Base-by-base conservation (phyloP, 2,329 filamentous ascomycete species). In the Monilinia fructicola region DNA sequence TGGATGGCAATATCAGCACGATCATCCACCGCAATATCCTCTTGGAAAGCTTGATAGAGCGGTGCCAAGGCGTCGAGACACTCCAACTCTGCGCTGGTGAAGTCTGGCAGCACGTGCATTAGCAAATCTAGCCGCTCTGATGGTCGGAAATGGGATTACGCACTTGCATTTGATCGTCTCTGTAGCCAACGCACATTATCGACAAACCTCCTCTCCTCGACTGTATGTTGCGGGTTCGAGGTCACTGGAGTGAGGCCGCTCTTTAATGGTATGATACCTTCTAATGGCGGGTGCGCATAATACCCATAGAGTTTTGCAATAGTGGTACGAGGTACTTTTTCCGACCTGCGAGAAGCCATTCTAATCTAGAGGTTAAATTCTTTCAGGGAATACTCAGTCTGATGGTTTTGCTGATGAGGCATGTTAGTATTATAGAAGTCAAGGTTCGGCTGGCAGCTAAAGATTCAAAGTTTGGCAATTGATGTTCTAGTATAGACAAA, bases 21-120 rank as follows among this genome's bases (percentile, higher is more conserved):
- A 18, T 10, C 14, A n/a, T 53, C n/a, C 14, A 53, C 9, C 12
- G 18, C 21, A 48, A 18, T 23, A n/a, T 40, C 35, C 2, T 40
- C 48, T 38, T 53, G 28, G 11, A 26, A 26, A 11, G 21, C 38
- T 11, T 26, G 9, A n/a, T 52, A 62, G 26, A 53, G 28, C 31
- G 59, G 59, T 16, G 59, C 46, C 4, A 52, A 9, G 46, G 46
- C 59, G 21, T 53, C 59, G 4, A 62, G 2, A 1, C n/a, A 50
- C 44, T 62, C 31, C 21, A 62, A 52, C 23, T 69, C 67, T 2
- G 65, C 65, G 42, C 61, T 52, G 10, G 53, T 63, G 5, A 69
- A 64, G 16, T 63, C 65, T 62, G n/a, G 23, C 4, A 14, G 28
- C 2, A 48, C 11, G 18, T 31, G 3, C 23, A 10, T 60, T 38